Percentiles rank a stretch among this genome's conserved stretches.
Evolutionary conservation across 768 basidiomycete genomes (phyloP).

Genomic region (Mycena floridula): DNA sequence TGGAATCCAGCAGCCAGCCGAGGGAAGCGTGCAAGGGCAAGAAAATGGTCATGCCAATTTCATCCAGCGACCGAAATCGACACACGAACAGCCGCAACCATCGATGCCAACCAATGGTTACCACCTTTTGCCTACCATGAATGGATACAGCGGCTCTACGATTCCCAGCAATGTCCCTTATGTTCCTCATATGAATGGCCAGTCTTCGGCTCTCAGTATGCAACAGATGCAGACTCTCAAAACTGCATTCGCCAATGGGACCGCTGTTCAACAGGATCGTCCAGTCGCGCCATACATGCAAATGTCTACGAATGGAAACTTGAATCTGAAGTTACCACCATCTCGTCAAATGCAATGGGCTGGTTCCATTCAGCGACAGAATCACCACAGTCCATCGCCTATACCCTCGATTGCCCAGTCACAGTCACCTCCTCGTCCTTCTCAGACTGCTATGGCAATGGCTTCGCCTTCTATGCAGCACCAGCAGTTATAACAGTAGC

Average conservation of each 20-base stretch:
- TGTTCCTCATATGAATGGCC: conserved; percentile 25
- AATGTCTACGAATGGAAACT: conserved; percentile 22
- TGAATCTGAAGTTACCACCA: conserved; percentile 38
- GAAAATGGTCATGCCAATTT: conserved; percentile 19
- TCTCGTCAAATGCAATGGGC: not conserved
- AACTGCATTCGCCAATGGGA: conserved; percentile 37
- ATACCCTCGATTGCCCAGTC: conserved; percentile 36
- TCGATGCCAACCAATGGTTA: conserved; percentile 25
- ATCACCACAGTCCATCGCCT: conserved; percentile 43
- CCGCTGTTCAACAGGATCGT: conserved; percentile 27
- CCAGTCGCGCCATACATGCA: conserved; percentile 16
- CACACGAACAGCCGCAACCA: not conserved
- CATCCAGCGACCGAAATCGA: conserved; percentile 38
- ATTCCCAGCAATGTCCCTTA: conserved; percentile 26
- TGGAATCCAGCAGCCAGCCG: not conserved
- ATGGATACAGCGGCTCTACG: conserved; percentile 11
- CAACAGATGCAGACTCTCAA: conserved; percentile 62
- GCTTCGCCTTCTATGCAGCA: conserved; percentile 51
- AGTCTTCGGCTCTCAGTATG: conserved; percentile 27
- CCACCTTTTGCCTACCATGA: conserved; percentile 23
- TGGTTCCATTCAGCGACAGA: not conserved
- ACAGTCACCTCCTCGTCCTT: conserved; percentile 45
- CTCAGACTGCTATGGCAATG: conserved; percentile 45
- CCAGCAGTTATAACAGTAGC: conserved; percentile 31
- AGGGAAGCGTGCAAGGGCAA: too few relatives aligned